These are phyloP conservation scores for Bremia lactucae DNA, from an alignment of 352 stramenopile genomes.

Conservation along the genomic window DNA sequence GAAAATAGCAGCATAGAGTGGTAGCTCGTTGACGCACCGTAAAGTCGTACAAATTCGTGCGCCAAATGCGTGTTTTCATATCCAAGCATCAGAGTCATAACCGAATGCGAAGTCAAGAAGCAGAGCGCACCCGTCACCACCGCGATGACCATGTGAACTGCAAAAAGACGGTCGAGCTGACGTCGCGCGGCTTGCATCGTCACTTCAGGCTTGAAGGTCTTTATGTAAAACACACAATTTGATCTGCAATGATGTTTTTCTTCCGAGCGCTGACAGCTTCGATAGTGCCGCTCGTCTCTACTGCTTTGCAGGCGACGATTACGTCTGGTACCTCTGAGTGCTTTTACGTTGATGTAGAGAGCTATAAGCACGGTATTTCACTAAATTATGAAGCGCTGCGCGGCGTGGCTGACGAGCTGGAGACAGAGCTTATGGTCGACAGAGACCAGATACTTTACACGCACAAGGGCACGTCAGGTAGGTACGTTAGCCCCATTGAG, in stretches of 20 bases:
- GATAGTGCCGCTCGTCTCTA: neutral
- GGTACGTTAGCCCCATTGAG: slow-evolving; percentile 45
- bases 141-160: slow-evolving; percentile 57
- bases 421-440: slow-evolving; percentile 53
- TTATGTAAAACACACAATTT: slow-evolving; percentile 1
- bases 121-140: slow-evolving; percentile 55
- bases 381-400: slow-evolving; percentile 79
- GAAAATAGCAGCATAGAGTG: neutral
- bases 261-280: slow-evolving; percentile 10
- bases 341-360: slow-evolving; percentile 59
- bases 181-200: slow-evolving; percentile 52
- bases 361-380: slow-evolving; percentile 75
- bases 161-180: slow-evolving; percentile 77
- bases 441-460: slow-evolving; percentile 46
- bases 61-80: slow-evolving; percentile 65
- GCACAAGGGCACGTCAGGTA: slow-evolving; percentile 37
- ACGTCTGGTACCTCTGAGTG: slow-evolving; percentile 38
- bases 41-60: slow-evolving; percentile 82
- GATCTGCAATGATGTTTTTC: slow-evolving; percentile 5
- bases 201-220: too few relatives aligned
- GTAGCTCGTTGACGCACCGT: slow-evolving; percentile 27
- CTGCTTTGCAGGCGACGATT: slow-evolving; percentile 49
- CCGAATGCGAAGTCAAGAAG: slow-evolving; percentile 72
- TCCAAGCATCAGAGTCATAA: slow-evolving; percentile 68
- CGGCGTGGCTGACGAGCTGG: slow-evolving; percentile 59